These are phyloP conservation scores for Hondaea fermentalgiana DNA, from an alignment of 108 stramenopile genomes.

Conservation along the genomic window DNA sequence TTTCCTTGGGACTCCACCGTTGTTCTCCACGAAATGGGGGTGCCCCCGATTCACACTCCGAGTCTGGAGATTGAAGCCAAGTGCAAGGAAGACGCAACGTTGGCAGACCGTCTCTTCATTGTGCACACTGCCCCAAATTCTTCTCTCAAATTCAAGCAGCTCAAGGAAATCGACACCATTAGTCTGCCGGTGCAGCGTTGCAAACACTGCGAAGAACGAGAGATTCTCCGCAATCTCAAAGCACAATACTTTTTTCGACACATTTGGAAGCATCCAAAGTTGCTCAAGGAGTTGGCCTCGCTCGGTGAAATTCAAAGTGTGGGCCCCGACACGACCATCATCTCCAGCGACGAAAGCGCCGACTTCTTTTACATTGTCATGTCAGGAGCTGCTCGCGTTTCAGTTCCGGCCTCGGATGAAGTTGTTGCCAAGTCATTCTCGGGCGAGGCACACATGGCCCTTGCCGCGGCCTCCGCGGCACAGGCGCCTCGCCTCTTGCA, in stretches of 20 bases:
- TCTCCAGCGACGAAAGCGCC: not conserved
- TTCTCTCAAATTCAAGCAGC: not conserved
- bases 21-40: conserved; percentile 31
- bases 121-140: not conserved
- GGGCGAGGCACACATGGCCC: not conserved
- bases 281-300: not conserved
- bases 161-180: not conserved
- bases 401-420: not conserved
- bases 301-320: not conserved
- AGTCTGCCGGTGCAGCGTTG: not conserved
- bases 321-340: not conserved
- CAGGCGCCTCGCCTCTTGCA: not conserved
- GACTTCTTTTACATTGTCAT: not conserved
- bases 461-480: not conserved
- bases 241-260: not conserved
- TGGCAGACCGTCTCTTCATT: not conserved
- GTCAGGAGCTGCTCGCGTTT: not conserved
- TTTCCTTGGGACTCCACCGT: conserved; percentile 37
- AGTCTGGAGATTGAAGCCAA: not conserved
- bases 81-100: not conserved
- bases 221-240: not conserved
- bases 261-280: not conserved
- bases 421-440: not conserved
- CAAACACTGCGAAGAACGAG: not conserved
- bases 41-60: conserved; percentile 34